phyloP scores from a whole-genome alignment of 176 grass and related monocot genomes.

The Tillandsia fasciculata region DNA sequence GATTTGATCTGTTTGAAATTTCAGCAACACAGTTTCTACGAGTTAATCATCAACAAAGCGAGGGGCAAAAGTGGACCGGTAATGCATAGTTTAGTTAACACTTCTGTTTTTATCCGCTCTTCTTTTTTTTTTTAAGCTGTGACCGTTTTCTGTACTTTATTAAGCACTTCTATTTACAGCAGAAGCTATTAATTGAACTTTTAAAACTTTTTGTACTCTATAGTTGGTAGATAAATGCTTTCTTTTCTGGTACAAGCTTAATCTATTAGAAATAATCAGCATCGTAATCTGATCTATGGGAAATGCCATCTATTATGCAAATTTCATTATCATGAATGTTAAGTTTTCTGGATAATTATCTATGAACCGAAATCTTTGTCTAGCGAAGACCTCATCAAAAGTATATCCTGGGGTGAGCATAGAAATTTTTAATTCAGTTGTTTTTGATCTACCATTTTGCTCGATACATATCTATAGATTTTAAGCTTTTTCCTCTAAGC shows the following conservation, averaged over 20 bases:
- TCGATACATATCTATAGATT: not conserved
- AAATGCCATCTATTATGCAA: too few relatives aligned
- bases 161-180: not conserved
- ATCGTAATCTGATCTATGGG: too few relatives aligned
- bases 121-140: constrained; percentile 1
- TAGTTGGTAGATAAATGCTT: not conserved
- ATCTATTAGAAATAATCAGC: too few relatives aligned
- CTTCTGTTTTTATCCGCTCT: not conserved
- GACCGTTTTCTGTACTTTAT: not conserved
- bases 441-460: not conserved
- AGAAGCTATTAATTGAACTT: not conserved
- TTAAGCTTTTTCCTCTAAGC: not conserved
- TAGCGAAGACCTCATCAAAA: too few relatives aligned
- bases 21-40: constrained; percentile 99
- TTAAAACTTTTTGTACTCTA: not conserved
- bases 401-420: not conserved
- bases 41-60: constrained; percentile 97
- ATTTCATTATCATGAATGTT: too few relatives aligned
- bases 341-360: too few relatives aligned
- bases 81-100: constrained; percentile 28
- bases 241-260: too few relatives aligned
- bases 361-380: too few relatives aligned
- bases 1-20: constrained; percentile 27
- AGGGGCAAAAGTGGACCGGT: constrained; percentile 99
- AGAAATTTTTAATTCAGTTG: not conserved